phyloP scores from a whole-genome alignment of 352 stramenopile species.

The Globisporangium alternatum region DNA sequence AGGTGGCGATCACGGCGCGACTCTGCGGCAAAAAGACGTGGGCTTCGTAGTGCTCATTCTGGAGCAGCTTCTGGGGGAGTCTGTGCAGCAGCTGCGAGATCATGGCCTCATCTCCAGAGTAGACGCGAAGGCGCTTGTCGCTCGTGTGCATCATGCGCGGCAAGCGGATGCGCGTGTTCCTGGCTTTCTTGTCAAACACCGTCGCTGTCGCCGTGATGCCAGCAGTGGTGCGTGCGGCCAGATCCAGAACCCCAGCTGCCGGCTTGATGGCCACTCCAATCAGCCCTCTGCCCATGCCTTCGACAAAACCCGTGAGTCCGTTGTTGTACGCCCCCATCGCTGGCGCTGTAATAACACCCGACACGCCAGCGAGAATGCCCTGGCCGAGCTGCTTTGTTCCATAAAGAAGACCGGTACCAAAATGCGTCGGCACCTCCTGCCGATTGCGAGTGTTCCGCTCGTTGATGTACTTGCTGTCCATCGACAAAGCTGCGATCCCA shows the following conservation, averaged over 20 bases:
- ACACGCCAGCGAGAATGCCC: constrained; percentile 88
- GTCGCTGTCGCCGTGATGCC: constrained; percentile 85
- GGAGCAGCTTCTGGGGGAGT: constrained; percentile 50
- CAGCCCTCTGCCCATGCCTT: constrained; percentile 85
- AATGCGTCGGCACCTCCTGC: constrained; percentile 81
- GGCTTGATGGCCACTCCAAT: constrained; percentile 89
- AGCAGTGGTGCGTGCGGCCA: constrained; percentile 71
- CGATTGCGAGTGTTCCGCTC: constrained; percentile 73
- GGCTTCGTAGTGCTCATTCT: constrained; percentile 76
- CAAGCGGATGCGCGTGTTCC: constrained; percentile 57
- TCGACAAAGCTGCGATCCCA: constrained; percentile 85
- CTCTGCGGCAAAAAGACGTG: constrained; percentile 68
- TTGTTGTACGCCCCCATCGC: constrained; percentile 88
- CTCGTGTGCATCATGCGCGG: constrained; percentile 76
- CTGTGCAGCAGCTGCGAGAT: constrained; percentile 60
- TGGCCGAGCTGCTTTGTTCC: constrained; percentile 90
- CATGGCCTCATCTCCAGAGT: constrained; percentile 67
- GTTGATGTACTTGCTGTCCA: constrained; percentile 89
- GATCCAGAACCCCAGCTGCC: constrained; percentile 79
- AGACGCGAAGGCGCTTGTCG: constrained; percentile 77
- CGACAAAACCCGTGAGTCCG: constrained; percentile 86
- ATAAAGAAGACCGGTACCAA: constrained; percentile 80
- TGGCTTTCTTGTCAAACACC: constrained; percentile 74
- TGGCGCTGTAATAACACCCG: constrained; percentile 89
- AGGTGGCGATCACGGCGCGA: constrained; percentile 71